Evolutionary conservation across 129 eudicot species (phyloP).

Genomic region (Flaveria sonorensis): DNA sequence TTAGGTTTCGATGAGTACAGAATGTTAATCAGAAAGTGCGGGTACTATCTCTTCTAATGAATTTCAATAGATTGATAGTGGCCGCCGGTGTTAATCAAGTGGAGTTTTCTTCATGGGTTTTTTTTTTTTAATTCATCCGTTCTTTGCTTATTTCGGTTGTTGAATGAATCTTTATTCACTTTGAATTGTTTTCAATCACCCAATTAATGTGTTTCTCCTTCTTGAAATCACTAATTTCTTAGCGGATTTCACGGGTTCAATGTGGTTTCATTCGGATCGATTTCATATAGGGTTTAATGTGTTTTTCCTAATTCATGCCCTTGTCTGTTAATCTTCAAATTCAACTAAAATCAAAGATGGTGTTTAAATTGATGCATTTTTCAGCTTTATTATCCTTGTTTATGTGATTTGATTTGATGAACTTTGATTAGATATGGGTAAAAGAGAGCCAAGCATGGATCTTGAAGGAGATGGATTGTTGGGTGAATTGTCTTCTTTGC

Average conservation of each 20-base stretch:
- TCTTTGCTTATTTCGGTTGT: not conserved
- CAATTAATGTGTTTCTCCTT: not conserved
- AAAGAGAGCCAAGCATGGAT: slow-evolving; percentile 24
- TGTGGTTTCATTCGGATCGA: not conserved
- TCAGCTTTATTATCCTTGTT: no score
- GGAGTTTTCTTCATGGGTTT: not conserved
- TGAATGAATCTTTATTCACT: slow-evolving; percentile 1
- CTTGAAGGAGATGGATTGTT: slow-evolving; percentile 56
- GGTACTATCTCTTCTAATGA: no score
- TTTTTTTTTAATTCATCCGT: not conserved
- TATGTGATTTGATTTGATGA: no score
- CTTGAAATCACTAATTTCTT: not conserved
- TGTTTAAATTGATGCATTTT: not conserved
- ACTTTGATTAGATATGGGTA: slow-evolving; percentile 25
- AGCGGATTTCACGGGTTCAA: slow-evolving; percentile 13
- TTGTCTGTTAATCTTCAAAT: slow-evolving; percentile 1
- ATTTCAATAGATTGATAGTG: not conserved
- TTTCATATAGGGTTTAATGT: slow-evolving; percentile 12
- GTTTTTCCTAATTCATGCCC: not conserved
- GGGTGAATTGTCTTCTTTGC: slow-evolving; percentile 37
- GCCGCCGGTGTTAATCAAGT: slow-evolving; percentile 19
- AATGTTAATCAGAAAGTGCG: no score
- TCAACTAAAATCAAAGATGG: not conserved
- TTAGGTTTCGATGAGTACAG: no score
- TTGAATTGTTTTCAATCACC: not conserved